Conservation (phyloP, 2,329 filamentous ascomycete genomes). For the Fusarium piperis region DNA sequence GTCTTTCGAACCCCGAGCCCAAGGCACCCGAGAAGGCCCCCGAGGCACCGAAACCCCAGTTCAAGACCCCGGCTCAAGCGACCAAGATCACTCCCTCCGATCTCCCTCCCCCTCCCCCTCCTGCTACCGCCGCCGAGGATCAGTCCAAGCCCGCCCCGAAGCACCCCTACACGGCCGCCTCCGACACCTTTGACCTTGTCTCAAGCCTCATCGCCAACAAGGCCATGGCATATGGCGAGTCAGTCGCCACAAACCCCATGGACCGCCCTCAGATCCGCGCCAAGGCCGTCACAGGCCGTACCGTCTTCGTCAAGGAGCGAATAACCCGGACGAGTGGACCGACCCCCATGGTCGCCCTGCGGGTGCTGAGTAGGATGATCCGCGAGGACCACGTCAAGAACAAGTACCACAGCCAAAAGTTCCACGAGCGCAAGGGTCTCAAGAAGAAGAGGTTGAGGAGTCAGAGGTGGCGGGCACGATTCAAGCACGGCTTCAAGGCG, state of each 20-base stretch:
- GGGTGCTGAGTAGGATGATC: slow-evolving; percentile 52
- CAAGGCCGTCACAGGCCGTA: slow-evolving; percentile 50
- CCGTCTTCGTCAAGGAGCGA: slow-evolving; percentile 50
- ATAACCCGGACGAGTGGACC: slow-evolving; percentile 42
- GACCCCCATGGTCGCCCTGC: slow-evolving; percentile 58
- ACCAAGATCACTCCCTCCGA: slow-evolving; percentile 4
- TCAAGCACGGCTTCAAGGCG: slow-evolving; percentile 74
- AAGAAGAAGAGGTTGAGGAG: slow-evolving; percentile 80
- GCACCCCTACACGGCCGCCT: slow-evolving; percentile 43
- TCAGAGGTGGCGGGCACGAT: slow-evolving; percentile 74
- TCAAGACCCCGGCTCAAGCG: slow-evolving; percentile 8
- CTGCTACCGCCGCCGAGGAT: slow-evolving; percentile 1
- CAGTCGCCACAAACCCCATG: slow-evolving; percentile 35
- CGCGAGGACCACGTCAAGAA: slow-evolving; percentile 64
- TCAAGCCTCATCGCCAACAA: slow-evolving; percentile 48
- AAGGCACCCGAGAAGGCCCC: slow-evolving; percentile 15
- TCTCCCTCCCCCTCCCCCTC: slow-evolving; percentile 22
- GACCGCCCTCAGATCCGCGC: slow-evolving; percentile 44
- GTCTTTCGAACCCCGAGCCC: slow-evolving; percentile 10
- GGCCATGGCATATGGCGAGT: slow-evolving; percentile 33
- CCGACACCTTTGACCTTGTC: slow-evolving; percentile 46
- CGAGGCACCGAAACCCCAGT: slow-evolving; percentile 9
- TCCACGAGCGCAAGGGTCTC: slow-evolving; percentile 78
- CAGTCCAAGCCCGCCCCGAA: slow-evolving; percentile 6
- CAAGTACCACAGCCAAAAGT: slow-evolving; percentile 69